phyloP scores from a whole-genome alignment of 2,329 filamentous ascomycete species.

The Alternaria arbusti region DNA sequence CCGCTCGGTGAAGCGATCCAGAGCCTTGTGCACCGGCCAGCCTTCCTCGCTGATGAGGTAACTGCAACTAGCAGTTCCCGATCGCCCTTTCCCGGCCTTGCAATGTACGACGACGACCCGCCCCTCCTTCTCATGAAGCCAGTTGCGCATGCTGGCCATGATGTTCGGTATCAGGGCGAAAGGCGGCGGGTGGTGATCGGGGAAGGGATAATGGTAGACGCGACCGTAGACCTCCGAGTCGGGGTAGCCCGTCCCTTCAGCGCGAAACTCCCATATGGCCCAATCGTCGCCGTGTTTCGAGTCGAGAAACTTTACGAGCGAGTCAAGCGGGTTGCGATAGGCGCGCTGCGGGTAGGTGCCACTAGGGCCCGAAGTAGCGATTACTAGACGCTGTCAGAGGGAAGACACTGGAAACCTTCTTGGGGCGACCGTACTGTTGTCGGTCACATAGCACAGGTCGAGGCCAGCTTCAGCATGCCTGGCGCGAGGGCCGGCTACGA shows the following conservation, averaged over 20 bases:
- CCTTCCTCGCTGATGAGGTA: constrained; percentile 89
- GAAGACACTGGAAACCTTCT: constrained; percentile 29
- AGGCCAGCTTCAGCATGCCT: constrained; percentile 86
- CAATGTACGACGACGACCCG: constrained; percentile 92
- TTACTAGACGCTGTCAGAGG: constrained; percentile 57
- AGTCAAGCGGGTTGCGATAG: constrained; percentile 91
- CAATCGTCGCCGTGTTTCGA: constrained; percentile 78
- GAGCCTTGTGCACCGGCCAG: constrained; percentile 68
- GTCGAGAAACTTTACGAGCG: constrained; percentile 87
- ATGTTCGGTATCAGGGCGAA: constrained; percentile 88
- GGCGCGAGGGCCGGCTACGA: constrained; percentile 85
- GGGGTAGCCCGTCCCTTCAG: constrained; percentile 94
- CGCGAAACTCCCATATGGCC: constrained; percentile 98
- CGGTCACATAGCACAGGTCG: constrained; percentile 94
- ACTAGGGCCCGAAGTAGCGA: constrained; percentile 83
- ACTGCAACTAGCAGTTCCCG: constrained; percentile 84
- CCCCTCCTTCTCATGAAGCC: constrained; percentile 63
- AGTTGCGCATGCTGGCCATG: constrained; percentile 90
- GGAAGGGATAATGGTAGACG: constrained; percentile 92
- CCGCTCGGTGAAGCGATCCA: constrained; percentile 75
- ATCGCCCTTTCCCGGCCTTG: constrained; percentile 94
- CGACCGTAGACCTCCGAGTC: constrained; percentile 86
- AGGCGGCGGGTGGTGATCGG: constrained; percentile 95
- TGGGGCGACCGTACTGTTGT: constrained; percentile 63
- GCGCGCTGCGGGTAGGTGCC: constrained; percentile 88